Conservation (phyloP, 2,329 filamentous ascomycete species). For the Fusarium nisikadoi region DNA sequence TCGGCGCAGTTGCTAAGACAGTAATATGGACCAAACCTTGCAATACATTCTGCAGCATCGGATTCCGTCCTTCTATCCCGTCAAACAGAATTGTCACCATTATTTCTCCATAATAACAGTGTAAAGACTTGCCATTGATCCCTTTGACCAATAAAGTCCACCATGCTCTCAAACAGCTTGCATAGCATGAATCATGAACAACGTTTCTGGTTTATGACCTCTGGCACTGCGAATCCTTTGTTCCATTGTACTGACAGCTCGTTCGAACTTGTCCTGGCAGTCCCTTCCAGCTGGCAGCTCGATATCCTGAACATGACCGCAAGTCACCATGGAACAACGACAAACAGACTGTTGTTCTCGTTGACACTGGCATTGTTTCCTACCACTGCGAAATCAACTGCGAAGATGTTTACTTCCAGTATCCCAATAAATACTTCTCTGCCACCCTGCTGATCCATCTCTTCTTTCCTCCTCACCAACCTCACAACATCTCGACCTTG, state of each 20-base stretch:
- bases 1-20: accelerated
- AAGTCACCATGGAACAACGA: not conserved
- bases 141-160: not conserved
- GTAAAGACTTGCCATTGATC: not conserved
- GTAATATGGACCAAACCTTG: not conserved
- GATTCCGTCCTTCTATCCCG: too few relatives aligned
- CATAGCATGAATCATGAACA: not conserved
- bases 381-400: accelerated
- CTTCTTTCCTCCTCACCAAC: not conserved
- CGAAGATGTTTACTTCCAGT: accelerated
- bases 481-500: not conserved
- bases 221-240: accelerated
- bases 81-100: too few relatives aligned
- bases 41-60: too few relatives aligned
- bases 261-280: not conserved
- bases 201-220: accelerated
- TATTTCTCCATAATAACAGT: accelerated
- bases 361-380: not conserved
- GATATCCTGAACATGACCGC: not conserved
- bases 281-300: not conserved
- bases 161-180: not conserved
- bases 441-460: not conserved
- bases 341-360: not conserved
- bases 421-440: not conserved
- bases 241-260: accelerated